Evolutionary conservation across 2,329 filamentous ascomycete species (phyloP), one percentile per base, ranked within the genome.

Genomic region (Chrysoporthe puriensis): DNA sequence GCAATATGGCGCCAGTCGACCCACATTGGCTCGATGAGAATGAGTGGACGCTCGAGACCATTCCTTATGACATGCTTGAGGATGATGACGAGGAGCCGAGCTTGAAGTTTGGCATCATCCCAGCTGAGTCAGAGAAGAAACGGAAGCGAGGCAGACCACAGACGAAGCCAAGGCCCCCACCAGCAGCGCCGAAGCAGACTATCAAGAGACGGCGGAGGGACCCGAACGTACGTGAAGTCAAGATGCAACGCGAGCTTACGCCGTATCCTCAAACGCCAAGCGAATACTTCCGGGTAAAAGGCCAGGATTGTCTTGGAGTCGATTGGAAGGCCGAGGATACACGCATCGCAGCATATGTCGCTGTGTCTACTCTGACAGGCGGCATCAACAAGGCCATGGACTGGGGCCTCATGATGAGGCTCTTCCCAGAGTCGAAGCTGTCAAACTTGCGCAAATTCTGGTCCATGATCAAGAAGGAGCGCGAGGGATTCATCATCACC

Each of bases 301-400:
- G 73, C 13, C 76, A 76, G 16, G 74, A 77, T 2, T 72, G 73
- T 26, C 74, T 79, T 59, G 76, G 79, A 1, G 72, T 79, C 3
- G 79, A 82, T 61, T 79, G 81, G 72, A 81, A 83, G 66, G 79
- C 78, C 46, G 80, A 84, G 57, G 75, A 78, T 48, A 77, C 76
- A 4, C 78, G 88, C 40, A 78, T 90, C 63, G 83, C 86, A 21
- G 85, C 86, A 3, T 86, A 90, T 67, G 79, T 90, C 62, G 83
- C 85, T 16, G 79, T 90, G 48, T 83, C 84, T 21, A 84, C 84
- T 8, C 77, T 91, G 9, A 78, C 89, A 7, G 89, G 89, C 11
- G 89, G 89, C 7, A 80, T 88, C 13, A 85, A 88, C 70, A 83
- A 85, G 71, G 79, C 81, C 1, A 80, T 89, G 32, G 88, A 91